Evolutionary conservation across 345 rosid species (phyloP).

Genomic region (Melaleuca alternifolia): DNA sequence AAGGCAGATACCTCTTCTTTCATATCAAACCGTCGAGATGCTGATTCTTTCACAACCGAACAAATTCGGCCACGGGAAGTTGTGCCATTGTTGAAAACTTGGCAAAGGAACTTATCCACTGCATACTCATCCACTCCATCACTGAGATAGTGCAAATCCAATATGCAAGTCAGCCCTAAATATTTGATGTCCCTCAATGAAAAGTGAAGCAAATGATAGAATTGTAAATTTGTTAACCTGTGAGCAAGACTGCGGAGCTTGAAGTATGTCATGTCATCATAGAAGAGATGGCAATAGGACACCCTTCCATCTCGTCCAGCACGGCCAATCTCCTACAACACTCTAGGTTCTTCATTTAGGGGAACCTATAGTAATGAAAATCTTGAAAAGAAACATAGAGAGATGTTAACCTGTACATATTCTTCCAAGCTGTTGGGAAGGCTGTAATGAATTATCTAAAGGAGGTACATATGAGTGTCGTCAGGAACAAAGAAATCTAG

Average conservation of each 20-base stretch:
- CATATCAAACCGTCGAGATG: slow-evolving; percentile 74
- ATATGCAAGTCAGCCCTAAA: background rate
- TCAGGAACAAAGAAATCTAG: background rate
- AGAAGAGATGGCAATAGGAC: slow-evolving; percentile 82
- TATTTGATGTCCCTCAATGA: background rate
- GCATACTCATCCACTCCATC: slow-evolving; percentile 95
- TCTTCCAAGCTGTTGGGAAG: slow-evolving; percentile 98
- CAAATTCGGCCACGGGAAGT: slow-evolving; percentile 35
- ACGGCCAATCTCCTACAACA: slow-evolving; percentile 75
- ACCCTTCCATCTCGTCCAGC: slow-evolving; percentile 92
- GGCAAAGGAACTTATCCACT: slow-evolving; percentile 68
- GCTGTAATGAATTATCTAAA: slow-evolving; percentile 87
- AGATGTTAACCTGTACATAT: slow-evolving; percentile 75
- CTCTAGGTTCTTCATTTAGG: slow-evolving; percentile 5
- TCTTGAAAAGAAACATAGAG: slow-evolving; percentile 2
- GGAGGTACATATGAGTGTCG: background rate
- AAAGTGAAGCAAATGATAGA: background rate
- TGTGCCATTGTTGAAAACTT: slow-evolving; percentile 42
- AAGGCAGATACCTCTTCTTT: slow-evolving; percentile 70
- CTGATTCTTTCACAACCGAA: slow-evolving; percentile 67
- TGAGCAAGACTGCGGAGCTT: slow-evolving; percentile 87
- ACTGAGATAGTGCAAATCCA: slow-evolving; percentile 25
- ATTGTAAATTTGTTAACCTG: slow-evolving; percentile 37
- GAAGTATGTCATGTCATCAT: slow-evolving; percentile 60
- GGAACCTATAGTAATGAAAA: background rate